Conservation (phyloP, 441 rosid species). For the Euphorbia celastroides region DNA sequence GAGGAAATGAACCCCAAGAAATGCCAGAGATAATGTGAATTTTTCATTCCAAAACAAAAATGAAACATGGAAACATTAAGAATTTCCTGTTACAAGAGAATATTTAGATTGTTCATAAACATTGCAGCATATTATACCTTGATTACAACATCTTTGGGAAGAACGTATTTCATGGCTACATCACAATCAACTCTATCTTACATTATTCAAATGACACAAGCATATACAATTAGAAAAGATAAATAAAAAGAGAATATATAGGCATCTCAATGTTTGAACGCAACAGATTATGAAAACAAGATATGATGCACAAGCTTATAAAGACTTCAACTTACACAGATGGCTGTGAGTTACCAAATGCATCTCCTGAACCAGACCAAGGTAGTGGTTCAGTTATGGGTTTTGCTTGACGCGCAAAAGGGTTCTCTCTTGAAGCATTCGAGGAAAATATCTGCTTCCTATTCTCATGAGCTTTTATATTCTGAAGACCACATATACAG, state of each 20-base stretch:
- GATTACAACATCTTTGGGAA: background rate
- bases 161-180: background rate
- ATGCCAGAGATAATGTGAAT: too few relatives aligned
- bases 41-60: too few relatives aligned
- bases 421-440: constrained; percentile 54
- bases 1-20: too few relatives aligned
- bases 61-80: too few relatives aligned
- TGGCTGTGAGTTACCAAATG: constrained; percentile 36
- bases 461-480: constrained; percentile 89
- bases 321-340: constrained; percentile 38
- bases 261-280: background rate
- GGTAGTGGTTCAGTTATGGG: constrained; percentile 73
- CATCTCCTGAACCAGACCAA: constrained; percentile 64
- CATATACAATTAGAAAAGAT: background rate
- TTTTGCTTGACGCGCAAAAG: constrained; percentile 37
- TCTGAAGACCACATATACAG: constrained; percentile 31
- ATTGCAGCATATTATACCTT: background rate
- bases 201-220: background rate
- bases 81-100: background rate
- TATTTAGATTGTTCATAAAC: background rate
- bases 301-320: background rate
- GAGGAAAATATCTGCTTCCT: constrained; percentile 77
- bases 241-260: background rate
- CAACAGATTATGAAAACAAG: background rate
- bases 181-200: background rate